Evolutionary conservation across 306 rosid genomes (phyloP), one percentile per base, ranked within the genome.

Genomic region (Casuarina cunninghamiana): DNA sequence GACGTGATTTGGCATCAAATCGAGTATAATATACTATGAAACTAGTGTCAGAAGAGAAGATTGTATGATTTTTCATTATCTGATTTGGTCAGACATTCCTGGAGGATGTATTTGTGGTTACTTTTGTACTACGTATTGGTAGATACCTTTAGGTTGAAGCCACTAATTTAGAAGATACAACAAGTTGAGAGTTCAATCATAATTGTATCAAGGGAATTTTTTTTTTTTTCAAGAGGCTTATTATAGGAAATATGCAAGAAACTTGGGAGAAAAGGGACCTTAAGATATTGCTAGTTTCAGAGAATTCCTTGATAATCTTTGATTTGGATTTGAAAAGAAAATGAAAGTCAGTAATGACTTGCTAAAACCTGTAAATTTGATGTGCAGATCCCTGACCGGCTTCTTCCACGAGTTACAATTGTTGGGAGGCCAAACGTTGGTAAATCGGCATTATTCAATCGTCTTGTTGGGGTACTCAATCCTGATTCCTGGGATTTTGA

Each of bases 351-450:
- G 41, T 51, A 76, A 72, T 69, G 32, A 62, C 80, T 74, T 82
- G 41, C 80, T 87, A 53, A 86, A 76, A 61, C 65, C 78, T 48
- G 72, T 54, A 54, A 55, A 70, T 70, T 81, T 86, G 76, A 80
- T 69, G 76, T 76, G 76, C 93, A 91, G 97, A 85, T 95, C 82
- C 98, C 97, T 35, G 97, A 94, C 80, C 82, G 83, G 77, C 93
- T 90, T 84, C 98, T 94, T 75, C 93, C 93, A 15, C 89, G 79
- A 81, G 88, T 94, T 79, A 93, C 97, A 75, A 91, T 95, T 74
- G 88, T 94, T 77, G 98, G 98, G 82, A 89, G 97, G 82, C 98
- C 98, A n/a, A 92, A 94, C 21, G 97, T 92, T 80, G 97, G 98
- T 74, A 95, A 95, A 84, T 95, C 98, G 65, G 98, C 98, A 12